Conservation (phyloP, 805 yeast species). For the Candida sithepensis region DNA sequence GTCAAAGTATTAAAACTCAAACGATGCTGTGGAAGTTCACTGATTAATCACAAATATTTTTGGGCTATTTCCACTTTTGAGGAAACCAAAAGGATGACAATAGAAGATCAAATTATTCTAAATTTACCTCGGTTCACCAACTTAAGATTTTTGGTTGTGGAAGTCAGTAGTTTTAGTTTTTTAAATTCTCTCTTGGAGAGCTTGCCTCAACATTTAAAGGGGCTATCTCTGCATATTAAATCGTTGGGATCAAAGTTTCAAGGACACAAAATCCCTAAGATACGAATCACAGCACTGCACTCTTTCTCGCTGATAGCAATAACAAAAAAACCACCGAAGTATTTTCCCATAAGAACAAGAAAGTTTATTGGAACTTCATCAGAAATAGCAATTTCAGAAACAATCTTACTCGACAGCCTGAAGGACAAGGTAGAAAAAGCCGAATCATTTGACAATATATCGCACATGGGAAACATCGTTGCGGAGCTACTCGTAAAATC, state of each 20-base stretch:
- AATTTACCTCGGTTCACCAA: not conserved
- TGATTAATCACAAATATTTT: no score
- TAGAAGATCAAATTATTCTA: not conserved
- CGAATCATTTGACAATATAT: not conserved
- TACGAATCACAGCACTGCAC: not conserved
- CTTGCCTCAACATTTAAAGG: conserved; percentile 16
- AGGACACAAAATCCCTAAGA: not conserved
- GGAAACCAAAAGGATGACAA: not conserved
- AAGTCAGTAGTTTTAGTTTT: conserved; percentile 8
- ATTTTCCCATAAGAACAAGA: not conserved
- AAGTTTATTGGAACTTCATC: not conserved
- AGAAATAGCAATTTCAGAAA: not conserved
- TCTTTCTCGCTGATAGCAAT: not conserved
- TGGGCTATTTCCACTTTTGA: not conserved
- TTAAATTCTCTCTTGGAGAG: conserved; percentile 7
- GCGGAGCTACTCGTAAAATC: conserved; percentile 13
- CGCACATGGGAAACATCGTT: conserved; percentile 11
- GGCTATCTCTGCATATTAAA: conserved; percentile 6
- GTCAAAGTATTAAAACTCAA: conserved; percentile 15
- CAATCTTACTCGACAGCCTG: not conserved
- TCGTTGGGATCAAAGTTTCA: conserved; percentile 4
- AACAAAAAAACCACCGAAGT: not conserved
- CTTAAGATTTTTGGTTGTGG: conserved; percentile 15
- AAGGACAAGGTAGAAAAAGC: not conserved
- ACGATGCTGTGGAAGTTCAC: conserved; percentile 1